A percentile compares a stretch with the other conserved stretches of the same genome.
phyloP scores from a whole-genome alignment of 768 basidiomycete species.

The Leccinum imitatum region DNA sequence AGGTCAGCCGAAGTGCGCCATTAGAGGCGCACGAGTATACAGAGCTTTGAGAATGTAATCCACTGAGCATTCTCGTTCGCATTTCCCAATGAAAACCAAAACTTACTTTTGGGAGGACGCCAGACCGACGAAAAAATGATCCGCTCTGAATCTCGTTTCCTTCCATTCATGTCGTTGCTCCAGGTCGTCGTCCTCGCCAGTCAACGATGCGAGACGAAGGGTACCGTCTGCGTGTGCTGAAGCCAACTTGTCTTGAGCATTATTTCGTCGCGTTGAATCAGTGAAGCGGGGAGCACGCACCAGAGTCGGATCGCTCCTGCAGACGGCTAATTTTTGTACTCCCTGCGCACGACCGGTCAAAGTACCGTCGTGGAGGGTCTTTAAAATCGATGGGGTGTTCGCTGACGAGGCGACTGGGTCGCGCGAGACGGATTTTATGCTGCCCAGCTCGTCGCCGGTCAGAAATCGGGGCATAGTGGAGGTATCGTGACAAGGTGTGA shows the following conservation, averaged over 20 bases:
- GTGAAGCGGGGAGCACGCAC: conserved; percentile 33
- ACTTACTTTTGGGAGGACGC: conserved; percentile 48
- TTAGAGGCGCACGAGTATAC: conserved; percentile 74
- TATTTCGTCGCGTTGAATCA: conserved; percentile 17
- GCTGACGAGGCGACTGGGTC: too few relatives aligned
- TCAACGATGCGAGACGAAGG: conserved; percentile 42
- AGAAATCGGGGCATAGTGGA: conserved; percentile 63
- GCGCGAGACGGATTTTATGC: conserved; percentile 62
- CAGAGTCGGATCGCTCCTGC: conserved; percentile 32
- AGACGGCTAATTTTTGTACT: conserved; percentile 41
- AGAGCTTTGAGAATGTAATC: conserved; percentile 24
- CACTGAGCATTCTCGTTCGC: conserved; percentile 3
- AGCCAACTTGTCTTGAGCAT: conserved; percentile 56
- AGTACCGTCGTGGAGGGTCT: conserved; percentile 35
- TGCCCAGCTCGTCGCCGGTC: conserved; percentile 77
- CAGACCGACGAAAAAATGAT: conserved; percentile 63
- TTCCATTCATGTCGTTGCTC: conserved; percentile 53
- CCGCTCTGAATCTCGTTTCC: conserved; percentile 55
- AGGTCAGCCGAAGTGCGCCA: conserved; percentile 62
- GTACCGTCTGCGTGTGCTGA: conserved; percentile 65
- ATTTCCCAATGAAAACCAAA: not conserved
- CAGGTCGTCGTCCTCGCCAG: conserved; percentile 43
- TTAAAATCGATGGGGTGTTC: conserved; percentile 33
- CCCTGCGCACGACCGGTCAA: conserved; percentile 34
- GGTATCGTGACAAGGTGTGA: conserved; percentile 26